Percentiles rank a stretch among this genome's conserved stretches.
Evolutionary conservation across 306 rosid species (phyloP).

Genomic region (Medicago ruthenica): DNA sequence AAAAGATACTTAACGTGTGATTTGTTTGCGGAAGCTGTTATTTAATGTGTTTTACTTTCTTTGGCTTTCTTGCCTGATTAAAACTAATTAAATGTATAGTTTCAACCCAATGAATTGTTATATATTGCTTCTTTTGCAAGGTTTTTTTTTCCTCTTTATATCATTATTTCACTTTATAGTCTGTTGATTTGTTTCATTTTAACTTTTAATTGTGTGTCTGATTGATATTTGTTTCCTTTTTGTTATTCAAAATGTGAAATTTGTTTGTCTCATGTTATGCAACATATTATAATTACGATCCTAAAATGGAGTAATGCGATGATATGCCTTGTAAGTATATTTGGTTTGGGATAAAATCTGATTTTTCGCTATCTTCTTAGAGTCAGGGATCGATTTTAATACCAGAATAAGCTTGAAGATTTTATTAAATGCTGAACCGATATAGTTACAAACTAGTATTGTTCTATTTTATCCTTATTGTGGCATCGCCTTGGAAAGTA

Average conservation of each 20-base stretch:
- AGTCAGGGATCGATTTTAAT: conserved; percentile 20
- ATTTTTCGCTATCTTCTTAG: conserved; percentile 23
- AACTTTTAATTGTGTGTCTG: conserved; percentile 6
- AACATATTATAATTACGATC: conserved; percentile 17
- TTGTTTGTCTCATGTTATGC: conserved; percentile 5
- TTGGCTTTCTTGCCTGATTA: conserved; percentile 25
- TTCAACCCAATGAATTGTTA: conserved; percentile 19
- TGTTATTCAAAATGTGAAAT: conserved; percentile 20
- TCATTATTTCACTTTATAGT: conserved; percentile 26
- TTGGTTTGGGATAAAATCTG: conserved; percentile 24
- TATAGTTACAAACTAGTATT: conserved; percentile 10
- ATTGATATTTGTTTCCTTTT: conserved; percentile 37
- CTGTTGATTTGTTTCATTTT: conserved; percentile 23
- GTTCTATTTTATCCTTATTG: conserved; percentile 4
- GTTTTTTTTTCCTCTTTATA: neutral
- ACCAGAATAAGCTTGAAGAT: no score
- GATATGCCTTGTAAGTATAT: conserved; percentile 14
- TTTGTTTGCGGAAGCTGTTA: conserved; percentile 3
- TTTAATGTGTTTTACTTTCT: conserved; percentile 19
- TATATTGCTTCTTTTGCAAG: conserved; percentile 33
- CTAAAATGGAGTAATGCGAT: conserved; percentile 16
- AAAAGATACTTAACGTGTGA: conserved; percentile 20
- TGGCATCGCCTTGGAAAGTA: conserved; percentile 29
- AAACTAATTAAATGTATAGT: conserved; percentile 27
- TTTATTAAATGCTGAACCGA: conserved; percentile 14